Conservation (phyloP, 2,329 filamentous ascomycete genomes). For the Mycogone perniciosa region DNA sequence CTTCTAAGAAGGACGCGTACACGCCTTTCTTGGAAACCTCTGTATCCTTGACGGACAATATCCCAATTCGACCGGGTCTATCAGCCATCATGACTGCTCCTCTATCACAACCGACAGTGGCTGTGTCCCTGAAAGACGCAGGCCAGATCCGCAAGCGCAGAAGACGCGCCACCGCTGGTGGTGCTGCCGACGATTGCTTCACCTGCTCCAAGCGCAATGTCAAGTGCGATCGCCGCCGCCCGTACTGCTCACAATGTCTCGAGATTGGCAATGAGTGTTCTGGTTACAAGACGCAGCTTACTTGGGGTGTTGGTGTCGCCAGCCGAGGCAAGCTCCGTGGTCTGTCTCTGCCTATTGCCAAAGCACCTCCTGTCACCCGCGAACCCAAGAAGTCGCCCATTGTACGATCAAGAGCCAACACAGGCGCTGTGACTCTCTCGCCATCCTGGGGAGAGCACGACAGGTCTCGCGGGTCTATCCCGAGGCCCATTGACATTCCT, state of each 20-base stretch:
- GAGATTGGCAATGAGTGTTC: slow-evolving; percentile 89
- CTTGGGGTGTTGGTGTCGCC: slow-evolving; percentile 92
- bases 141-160: slow-evolving; percentile 62
- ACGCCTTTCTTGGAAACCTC: too few relatives aligned
- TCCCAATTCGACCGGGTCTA: not conserved
- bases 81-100: slow-evolving; percentile 43
- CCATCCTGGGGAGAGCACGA: slow-evolving; percentile 27
- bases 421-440: slow-evolving; percentile 30
- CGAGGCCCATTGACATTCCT: slow-evolving; percentile 33
- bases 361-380: slow-evolving; percentile 48
- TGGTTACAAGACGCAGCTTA: slow-evolving; percentile 93
- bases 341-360: slow-evolving; percentile 66
- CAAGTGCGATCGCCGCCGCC: slow-evolving; percentile 84
- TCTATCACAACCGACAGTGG: slow-evolving; percentile 36
- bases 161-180: slow-evolving; percentile 80
- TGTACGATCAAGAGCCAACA: slow-evolving; percentile 40
- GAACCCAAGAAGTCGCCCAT: slow-evolving; percentile 42
- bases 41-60: too few relatives aligned
- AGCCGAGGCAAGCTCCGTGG: slow-evolving; percentile 92
- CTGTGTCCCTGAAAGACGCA: slow-evolving; percentile 42
- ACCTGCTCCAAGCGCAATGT: slow-evolving; percentile 77
- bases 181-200: slow-evolving; percentile 92
- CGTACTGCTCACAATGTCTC: slow-evolving; percentile 92
- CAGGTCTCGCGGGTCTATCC: slow-evolving; percentile 25
- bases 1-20: too few relatives aligned